A percentile compares a stretch with the other conserved stretches of the same genome.
phyloP scores from a whole-genome alignment of 1,284 basidiomycete species.

The Caloboletus inedulis region DNA sequence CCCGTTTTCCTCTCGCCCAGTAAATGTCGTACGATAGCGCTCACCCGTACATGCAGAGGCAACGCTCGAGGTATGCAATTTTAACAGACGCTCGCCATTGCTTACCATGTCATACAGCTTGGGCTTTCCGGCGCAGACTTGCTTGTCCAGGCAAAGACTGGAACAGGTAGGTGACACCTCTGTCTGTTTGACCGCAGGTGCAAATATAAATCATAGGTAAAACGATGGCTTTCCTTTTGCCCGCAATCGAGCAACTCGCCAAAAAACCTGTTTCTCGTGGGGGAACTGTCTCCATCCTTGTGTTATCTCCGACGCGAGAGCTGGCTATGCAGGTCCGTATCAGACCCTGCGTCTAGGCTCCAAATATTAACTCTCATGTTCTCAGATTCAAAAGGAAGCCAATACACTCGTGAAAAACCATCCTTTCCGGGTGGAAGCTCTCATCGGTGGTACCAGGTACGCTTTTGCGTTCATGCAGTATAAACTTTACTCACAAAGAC shows the following conservation, averaged over 20 bases:
- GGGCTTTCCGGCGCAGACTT: slow-evolving; percentile 39
- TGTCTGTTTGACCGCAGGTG: background rate
- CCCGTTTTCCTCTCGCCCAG: background rate
- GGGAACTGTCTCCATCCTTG: slow-evolving; percentile 46
- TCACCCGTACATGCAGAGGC: slow-evolving; percentile 25
- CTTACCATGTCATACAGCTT: slow-evolving; percentile 25
- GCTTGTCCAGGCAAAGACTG: slow-evolving; percentile 48
- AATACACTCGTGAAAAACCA: slow-evolving; percentile 65
- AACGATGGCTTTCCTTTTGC: slow-evolving; percentile 87
- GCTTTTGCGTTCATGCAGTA: background rate
- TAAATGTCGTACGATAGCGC: slow-evolving; percentile 1
- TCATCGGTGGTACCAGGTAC: slow-evolving; percentile 56
- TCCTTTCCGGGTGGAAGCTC: slow-evolving; percentile 36
- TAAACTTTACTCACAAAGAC: slow-evolving; percentile 1
- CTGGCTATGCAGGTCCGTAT: slow-evolving; percentile 73
- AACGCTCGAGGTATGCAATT: slow-evolving; percentile 33
- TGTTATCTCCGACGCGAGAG: slow-evolving; percentile 87
- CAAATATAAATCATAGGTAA: slow-evolving; percentile 53
- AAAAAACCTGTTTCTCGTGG: slow-evolving; percentile 22
- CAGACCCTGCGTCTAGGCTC: background rate
- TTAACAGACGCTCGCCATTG: background rate
- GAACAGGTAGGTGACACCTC: slow-evolving; percentile 35
- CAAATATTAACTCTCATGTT: background rate
- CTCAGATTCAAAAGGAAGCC: slow-evolving; percentile 64
- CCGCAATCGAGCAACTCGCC: slow-evolving; percentile 74